Evolutionary conservation across 352 stramenopile genomes (phyloP).

Genomic region (Globisporangium paddicum): DNA sequence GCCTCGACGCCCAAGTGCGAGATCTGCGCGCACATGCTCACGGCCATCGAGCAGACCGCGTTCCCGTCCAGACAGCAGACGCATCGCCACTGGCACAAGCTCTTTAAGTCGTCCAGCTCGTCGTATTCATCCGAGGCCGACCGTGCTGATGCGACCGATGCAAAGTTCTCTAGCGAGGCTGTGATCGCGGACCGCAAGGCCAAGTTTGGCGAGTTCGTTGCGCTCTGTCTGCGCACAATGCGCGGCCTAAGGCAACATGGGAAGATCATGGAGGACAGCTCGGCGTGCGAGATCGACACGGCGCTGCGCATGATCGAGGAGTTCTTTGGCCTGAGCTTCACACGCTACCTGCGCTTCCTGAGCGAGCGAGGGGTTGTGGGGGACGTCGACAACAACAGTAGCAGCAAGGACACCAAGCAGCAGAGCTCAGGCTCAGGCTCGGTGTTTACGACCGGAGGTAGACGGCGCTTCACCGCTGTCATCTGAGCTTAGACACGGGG

Average conservation of each 20-base stretch:
- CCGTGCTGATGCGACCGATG: neutral
- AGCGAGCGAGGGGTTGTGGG: constrained; percentile 55
- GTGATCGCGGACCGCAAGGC: constrained; percentile 47
- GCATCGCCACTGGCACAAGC: constrained; percentile 20
- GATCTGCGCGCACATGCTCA: constrained; percentile 65
- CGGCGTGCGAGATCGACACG: constrained; percentile 50
- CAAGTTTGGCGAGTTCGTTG: constrained; percentile 54
- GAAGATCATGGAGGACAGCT: constrained; percentile 40
- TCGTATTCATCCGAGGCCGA: neutral
- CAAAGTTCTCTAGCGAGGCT: neutral
- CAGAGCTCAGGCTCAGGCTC: neutral
- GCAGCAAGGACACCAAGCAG: constrained; percentile 4
- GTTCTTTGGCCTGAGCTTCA: constrained; percentile 68
- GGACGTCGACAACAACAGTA: constrained; percentile 13
- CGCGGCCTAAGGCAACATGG: constrained; percentile 63
- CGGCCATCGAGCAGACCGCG: constrained; percentile 34
- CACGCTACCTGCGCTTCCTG: constrained; percentile 57
- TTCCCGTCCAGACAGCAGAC: constrained; percentile 49
- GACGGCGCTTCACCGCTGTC: neutral
- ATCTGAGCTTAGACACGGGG: neutral
- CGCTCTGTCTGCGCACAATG: constrained; percentile 41
- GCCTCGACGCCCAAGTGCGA: constrained; percentile 17
- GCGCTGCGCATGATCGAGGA: constrained; percentile 56
- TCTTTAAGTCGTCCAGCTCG: constrained; percentile 13
- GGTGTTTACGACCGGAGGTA: neutral